Evolutionary conservation across 176 grass and related monocot genomes (phyloP), one percentile per base, ranked within the genome.

Genomic region (Triticum dicoccoides): DNA sequence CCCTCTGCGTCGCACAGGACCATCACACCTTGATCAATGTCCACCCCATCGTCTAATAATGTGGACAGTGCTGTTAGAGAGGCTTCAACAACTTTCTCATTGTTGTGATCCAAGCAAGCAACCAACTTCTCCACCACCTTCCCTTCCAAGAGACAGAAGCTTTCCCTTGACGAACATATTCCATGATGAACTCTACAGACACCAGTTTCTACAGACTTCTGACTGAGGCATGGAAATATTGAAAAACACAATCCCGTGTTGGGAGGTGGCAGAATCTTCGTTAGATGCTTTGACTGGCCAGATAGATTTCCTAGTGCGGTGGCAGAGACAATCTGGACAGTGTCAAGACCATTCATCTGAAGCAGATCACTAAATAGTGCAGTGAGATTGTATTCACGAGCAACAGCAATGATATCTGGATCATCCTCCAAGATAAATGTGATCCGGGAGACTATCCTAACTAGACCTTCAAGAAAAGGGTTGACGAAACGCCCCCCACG

Each of bases 111-210:
- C 78, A 98, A 92, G 77, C 93, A 95, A 81, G 93, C 91, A 65
- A 95, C 91, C 72, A 98, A 86, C 83, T 98, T 94, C 70, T 94
- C 96, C 34, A 98, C 93, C 83, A 92, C 96, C 77, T 92, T 98
- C 64, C 93, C 96, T 84, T 95, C 96, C 80, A 98, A 80, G 20
- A 95, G 88, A 90, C 96, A 98, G 79, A 98, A 95, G 21, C 90
- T 98, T 72, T 95, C 93, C 87, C 65, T 92, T 49, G 89, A 76
- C 54, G 96, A 95, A 87, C 96, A 98, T 44, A 95, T 65, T 52
- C 96, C 96, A 84, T 76, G 79, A 86, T 98, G 96, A 61, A 98
- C 78, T 89, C 69, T 86, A 65, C 96, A 98, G 15, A 86, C 80
- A 13, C 91, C 93, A n/a, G 78, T 82, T 86, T 84, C 47, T 84